phyloP scores from a whole-genome alignment of 1,139 yeast species.

The Kluyveromyces sp. region DNA sequence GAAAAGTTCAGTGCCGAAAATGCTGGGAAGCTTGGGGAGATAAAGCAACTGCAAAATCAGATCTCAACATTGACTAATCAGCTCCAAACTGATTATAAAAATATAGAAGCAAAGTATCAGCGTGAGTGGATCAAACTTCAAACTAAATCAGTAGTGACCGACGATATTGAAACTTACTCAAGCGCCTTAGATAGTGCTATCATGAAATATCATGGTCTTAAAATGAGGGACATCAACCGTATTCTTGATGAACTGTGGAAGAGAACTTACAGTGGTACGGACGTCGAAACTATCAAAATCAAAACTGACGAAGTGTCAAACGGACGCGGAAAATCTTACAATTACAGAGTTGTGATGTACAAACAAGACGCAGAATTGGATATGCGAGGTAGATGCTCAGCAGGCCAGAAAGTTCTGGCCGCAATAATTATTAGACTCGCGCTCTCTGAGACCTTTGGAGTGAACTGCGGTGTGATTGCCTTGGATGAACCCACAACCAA shows the following conservation, averaged over 20 bases:
- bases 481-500: conserved; percentile 98
- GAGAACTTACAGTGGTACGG: conserved; percentile 89
- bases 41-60: conserved; percentile 76
- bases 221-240: conserved; percentile 88
- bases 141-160: conserved; percentile 71
- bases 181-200: conserved; percentile 88
- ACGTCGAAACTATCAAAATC: conserved; percentile 84
- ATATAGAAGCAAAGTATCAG: conserved; percentile 57
- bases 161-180: conserved; percentile 75
- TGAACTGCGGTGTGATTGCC: conserved; percentile 91
- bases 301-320: conserved; percentile 64
- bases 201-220: conserved; percentile 84
- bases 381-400: conserved; percentile 97
- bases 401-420: conserved; percentile 95
- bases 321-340: conserved; percentile 67
- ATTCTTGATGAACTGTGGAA: conserved; percentile 91
- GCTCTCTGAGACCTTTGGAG: conserved; percentile 91
- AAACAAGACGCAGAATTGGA: conserved; percentile 89
- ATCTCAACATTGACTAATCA: conserved; percentile 50
- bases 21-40: conserved; percentile 79
- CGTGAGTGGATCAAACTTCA: conserved; percentile 72
- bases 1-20: conserved; percentile 57
- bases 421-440: conserved; percentile 88
- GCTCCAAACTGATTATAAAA: conserved; percentile 60
- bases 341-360: conserved; percentile 91